A percentile compares a stretch with the other conserved stretches of the same genome.
These are phyloP conservation scores for Yamadazyma olivae DNA, from an alignment of 805 yeast genomes.

Conservation along the genomic window DNA sequence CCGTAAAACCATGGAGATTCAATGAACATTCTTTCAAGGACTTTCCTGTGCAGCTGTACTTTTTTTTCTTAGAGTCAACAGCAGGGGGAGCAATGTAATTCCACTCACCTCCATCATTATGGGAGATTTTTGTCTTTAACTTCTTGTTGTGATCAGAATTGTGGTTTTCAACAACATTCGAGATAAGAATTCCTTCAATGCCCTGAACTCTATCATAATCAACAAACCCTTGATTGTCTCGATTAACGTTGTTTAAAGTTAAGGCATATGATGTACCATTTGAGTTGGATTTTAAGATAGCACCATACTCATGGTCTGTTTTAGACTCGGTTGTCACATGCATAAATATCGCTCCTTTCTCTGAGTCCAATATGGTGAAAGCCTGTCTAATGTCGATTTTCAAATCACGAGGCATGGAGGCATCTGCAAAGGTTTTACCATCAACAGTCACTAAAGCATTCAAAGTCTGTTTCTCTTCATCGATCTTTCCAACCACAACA, in stretches of 20 bases:
- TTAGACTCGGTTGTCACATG: conserved; percentile 70
- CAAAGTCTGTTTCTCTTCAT: conserved; percentile 38
- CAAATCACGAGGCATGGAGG: conserved; percentile 68
- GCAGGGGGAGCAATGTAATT: conserved; percentile 64
- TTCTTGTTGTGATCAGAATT: conserved; percentile 41
- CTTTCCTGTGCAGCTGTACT: conserved; percentile 49
- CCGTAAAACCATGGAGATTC: conserved; percentile 88
- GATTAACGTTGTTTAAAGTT: conserved; percentile 67
- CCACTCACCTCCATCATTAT: conserved; percentile 94
- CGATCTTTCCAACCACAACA: conserved; percentile 65
- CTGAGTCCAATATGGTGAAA: conserved; percentile 76
- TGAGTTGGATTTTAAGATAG: conserved; percentile 81
- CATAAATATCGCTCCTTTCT: conserved; percentile 68
- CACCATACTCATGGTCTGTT: conserved; percentile 61
- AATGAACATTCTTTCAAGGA: conserved; percentile 66
- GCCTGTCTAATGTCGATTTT: conserved; percentile 46
- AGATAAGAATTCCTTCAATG: conserved; percentile 78
- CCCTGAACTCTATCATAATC: conserved; percentile 85
- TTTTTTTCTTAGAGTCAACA: conserved; percentile 57
- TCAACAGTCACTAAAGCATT: conserved; percentile 75
- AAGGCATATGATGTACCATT: conserved; percentile 85
- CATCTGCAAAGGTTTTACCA: conserved; percentile 74
- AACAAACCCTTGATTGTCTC: conserved; percentile 71
- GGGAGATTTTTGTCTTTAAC: conserved; percentile 71
- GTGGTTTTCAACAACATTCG: conserved; percentile 64